Percentiles rank a stretch among this genome's conserved stretches.
Conservation (phyloP, 73 alveolate genomes). For the Tetrahymena elliotti region DNA sequence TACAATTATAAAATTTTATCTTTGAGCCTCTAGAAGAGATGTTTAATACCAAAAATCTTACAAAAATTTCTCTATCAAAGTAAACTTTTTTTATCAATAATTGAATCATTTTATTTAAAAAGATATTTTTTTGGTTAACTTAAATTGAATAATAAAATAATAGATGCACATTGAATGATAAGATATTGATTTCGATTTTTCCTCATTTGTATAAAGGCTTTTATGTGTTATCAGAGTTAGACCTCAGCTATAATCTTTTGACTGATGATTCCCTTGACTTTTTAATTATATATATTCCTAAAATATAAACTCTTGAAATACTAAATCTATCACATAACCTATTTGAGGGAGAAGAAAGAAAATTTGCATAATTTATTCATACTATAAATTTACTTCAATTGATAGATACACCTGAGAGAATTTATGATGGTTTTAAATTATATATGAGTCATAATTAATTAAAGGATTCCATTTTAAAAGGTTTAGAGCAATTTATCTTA, state of each 20-base stretch:
- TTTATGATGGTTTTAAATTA: not conserved
- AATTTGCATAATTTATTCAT: not conserved
- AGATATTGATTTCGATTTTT: not conserved
- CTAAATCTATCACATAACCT: not conserved
- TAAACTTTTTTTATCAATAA: not conserved
- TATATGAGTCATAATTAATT: not conserved
- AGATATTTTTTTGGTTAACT: not conserved
- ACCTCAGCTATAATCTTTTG: not conserved
- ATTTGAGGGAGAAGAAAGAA: not conserved
- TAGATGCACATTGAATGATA: not conserved
- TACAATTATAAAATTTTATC: not conserved
- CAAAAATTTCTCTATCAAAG: not conserved
- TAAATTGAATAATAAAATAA: not conserved
- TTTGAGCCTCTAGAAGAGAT: not conserved
- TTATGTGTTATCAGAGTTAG: not conserved
- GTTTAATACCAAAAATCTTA: not conserved
- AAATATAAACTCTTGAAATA: not conserved
- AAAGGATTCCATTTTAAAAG: not conserved
- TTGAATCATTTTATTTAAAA: not conserved
- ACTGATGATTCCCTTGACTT: not conserved
- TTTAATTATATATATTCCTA: not conserved
- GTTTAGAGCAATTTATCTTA: not conserved
- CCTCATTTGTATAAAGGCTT: not conserved
- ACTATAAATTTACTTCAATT: not conserved
- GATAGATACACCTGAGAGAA: not conserved